These are phyloP conservation scores for Eucalyptus marginata DNA, from an alignment of 345 rosid genomes.

Conservation along the genomic window DNA sequence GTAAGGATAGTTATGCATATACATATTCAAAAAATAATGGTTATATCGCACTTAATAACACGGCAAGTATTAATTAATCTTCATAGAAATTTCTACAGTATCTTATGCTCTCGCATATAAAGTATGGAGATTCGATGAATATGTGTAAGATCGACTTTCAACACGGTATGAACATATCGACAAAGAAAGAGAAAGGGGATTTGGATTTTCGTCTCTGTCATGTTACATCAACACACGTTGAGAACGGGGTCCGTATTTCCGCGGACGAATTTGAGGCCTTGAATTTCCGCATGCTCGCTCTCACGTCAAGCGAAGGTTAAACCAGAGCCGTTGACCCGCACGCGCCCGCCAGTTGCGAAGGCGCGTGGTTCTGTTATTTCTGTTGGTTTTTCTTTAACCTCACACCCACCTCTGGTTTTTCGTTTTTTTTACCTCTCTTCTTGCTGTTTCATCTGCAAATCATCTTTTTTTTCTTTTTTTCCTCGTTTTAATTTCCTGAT, in stretches of 20 bases:
- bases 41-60: neutral
- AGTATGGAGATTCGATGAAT: neutral
- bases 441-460: neutral
- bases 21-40: neutral
- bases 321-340: neutral
- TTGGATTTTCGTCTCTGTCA: neutral
- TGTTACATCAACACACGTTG: neutral
- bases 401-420: neutral
- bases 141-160: neutral
- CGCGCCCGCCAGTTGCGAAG: neutral
- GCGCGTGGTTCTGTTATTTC: neutral
- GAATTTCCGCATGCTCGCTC: neutral
- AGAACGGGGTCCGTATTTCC: neutral
- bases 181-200: neutral
- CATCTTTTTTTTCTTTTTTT: neutral
- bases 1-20: neutral
- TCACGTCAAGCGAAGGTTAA: neutral
- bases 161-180: accelerated
- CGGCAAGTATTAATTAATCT: neutral
- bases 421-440: neutral
- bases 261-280: neutral
- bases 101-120: accelerated
- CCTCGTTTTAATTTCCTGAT: neutral
- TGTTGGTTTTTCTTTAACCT: neutral
- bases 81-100: accelerated